Percentiles rank a stretch among this genome's conserved stretches.
Evolutionary conservation across 176 grass and related monocot species (phyloP).

Genomic region (Olyra latifolia): DNA sequence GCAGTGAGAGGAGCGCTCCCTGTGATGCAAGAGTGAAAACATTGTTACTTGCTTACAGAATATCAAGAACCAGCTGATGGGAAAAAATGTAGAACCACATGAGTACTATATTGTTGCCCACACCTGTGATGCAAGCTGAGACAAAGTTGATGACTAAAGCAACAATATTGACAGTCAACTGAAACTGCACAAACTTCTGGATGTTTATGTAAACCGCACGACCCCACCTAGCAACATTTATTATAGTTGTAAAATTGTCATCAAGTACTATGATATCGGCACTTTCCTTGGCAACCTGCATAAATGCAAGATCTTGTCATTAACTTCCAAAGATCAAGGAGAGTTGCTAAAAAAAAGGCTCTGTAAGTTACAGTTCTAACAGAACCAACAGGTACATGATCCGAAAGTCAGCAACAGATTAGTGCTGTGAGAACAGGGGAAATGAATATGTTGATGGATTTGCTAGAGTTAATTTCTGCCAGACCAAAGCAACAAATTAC

Average conservation of each 20-base stretch:
- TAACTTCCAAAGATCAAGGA: background rate
- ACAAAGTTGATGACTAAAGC: constrained; percentile 81
- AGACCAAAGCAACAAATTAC: background rate
- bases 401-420: background rate
- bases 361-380: background rate
- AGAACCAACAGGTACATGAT: background rate
- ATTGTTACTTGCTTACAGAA: background rate
- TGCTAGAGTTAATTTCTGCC: background rate
- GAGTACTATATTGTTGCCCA: background rate
- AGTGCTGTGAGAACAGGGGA: background rate
- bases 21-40: constrained; percentile 33
- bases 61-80: background rate
- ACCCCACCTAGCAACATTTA: constrained; percentile 75
- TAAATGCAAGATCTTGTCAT: background rate
- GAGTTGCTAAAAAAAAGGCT: background rate
- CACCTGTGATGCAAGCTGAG: constrained; percentile 80
- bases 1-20: constrained; percentile 88
- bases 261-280: constrained; percentile 86
- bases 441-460: background rate
- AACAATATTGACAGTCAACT: constrained; percentile 91
- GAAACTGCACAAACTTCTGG: constrained; percentile 94
- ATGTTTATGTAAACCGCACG: constrained; percentile 92
- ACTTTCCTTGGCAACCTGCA: constrained; percentile 89
- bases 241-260: constrained; percentile 89
- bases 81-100: background rate